Conservation (phyloP, 2,329 filamentous ascomycete genomes). For the Diplodia seriata region DNA sequence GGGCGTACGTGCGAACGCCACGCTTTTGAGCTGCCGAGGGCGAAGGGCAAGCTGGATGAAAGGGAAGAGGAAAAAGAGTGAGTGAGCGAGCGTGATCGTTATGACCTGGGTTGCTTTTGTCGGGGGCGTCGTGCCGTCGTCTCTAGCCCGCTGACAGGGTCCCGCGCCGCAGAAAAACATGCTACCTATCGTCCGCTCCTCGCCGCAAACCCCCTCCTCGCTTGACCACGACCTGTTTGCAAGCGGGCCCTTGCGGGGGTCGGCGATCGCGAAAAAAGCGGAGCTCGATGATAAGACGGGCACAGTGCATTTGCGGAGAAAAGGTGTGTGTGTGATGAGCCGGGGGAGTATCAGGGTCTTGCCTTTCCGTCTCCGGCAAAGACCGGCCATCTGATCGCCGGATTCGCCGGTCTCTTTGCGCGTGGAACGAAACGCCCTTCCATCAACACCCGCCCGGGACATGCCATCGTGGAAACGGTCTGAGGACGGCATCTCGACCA, state of each 20-base stretch:
- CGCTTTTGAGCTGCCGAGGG: background rate
- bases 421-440: background rate
- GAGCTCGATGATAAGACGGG: background rate
- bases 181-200: background rate
- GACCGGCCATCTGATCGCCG: conserved; percentile 1
- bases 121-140: no score
- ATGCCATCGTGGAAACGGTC: background rate
- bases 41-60: background rate
- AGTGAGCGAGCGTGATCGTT: background rate
- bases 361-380: background rate
- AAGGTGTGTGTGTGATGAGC: background rate
- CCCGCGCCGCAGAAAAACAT: background rate
- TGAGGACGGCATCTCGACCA: background rate
- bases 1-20: background rate
- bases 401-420: conserved; percentile 3
- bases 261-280: background rate
- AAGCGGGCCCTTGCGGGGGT: background rate
- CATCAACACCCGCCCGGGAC: conserved; percentile 4
- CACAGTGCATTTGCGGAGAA: conserved; percentile 4
- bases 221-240: background rate
- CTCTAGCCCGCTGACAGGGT: background rate
- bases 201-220: background rate
- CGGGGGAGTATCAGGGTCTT: conserved; percentile 4
- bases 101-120: background rate
- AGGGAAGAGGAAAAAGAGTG: background rate